Base-by-base conservation (phyloP, 2,329 filamentous ascomycete genomes). In the Herpomyces periplanetae region DNA sequence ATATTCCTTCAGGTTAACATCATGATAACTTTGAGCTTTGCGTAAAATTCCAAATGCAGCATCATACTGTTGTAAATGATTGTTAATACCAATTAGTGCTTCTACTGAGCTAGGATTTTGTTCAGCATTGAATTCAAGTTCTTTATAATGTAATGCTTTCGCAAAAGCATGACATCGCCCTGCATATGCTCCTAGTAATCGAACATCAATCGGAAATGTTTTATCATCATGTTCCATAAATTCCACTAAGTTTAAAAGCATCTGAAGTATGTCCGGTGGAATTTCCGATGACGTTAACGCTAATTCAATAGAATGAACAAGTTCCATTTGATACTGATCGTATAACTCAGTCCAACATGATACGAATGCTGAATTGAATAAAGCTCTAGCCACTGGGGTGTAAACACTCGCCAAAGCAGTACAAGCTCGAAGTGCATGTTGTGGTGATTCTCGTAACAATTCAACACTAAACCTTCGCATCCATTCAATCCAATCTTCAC, bases 201-300 rank as follows among this genome's bases (percentile, higher is more conserved):
- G 51, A 26, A 99, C 88, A 33, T 99, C 84, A 25, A 99, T 96
- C 2, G 80, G 80, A 20, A 99, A 44, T 7, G 84, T 75, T 38
- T 96, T 96, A 36, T 99, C 80, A 30, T 96, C 84, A 32, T 96
- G 80, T 35, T 99, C 80, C 80, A 99, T 99, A 37, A 96, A 99
- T 35, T 99, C 80, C 10, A 80, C 80, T 19, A 99, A 49, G 32
- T 96, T 96, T 18, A 99, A 54, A 11, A 99, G 47, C 19, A 88
- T 62, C 24, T 87, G 75, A 5, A 96, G 46, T 27, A 99, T 62
- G 36, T 99, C 84, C 0, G 84, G 80, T 0, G 80, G 75, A 6
- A 96, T 84, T 29, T 88, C 75, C 20, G 75, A 64, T 3, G 75
- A 91, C 21, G 71, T 80, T 28, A 99, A 64, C 1, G 84, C 80